Conservation (phyloP, 2,329 filamentous ascomycete species). For the Ophiocordyceps camponoti-floridani region DNA sequence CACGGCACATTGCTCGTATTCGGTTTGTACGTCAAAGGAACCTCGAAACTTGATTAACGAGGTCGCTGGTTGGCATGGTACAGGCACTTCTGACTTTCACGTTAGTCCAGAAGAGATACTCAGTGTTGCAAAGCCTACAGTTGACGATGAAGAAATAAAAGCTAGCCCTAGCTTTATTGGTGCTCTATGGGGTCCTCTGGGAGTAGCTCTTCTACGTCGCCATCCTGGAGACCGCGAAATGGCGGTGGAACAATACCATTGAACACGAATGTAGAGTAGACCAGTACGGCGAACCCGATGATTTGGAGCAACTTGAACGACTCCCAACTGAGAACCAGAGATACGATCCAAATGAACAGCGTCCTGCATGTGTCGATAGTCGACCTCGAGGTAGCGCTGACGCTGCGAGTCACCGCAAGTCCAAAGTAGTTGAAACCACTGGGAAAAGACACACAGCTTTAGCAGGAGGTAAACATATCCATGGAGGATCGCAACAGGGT, state of each 20-base stretch:
- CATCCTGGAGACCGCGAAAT: constrained; percentile 44
- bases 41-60: too few relatives aligned
- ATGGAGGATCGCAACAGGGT: background rate
- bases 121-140: too few relatives aligned
- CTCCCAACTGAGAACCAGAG: constrained; percentile 87
- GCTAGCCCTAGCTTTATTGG: constrained; percentile 1
- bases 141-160: too few relatives aligned
- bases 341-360: constrained; percentile 95
- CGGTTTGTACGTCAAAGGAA: too few relatives aligned
- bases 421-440: constrained; percentile 99
- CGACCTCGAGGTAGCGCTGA: constrained; percentile 82
- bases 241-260: constrained; percentile 85
- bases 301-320: constrained; percentile 96
- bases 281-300: constrained; percentile 67
- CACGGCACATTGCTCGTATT: too few relatives aligned
- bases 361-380: constrained; percentile 97
- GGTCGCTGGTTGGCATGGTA: too few relatives aligned
- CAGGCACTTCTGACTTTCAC: too few relatives aligned
- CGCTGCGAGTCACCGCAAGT: constrained; percentile 72
- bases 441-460: background rate
- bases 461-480: background rate
- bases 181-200: constrained; percentile 79
- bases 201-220: constrained; percentile 45
- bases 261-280: constrained; percentile 94
- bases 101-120: too few relatives aligned